phyloP scores from a whole-genome alignment of 345 rosid species.

The Moricandia arvensis region DNA sequence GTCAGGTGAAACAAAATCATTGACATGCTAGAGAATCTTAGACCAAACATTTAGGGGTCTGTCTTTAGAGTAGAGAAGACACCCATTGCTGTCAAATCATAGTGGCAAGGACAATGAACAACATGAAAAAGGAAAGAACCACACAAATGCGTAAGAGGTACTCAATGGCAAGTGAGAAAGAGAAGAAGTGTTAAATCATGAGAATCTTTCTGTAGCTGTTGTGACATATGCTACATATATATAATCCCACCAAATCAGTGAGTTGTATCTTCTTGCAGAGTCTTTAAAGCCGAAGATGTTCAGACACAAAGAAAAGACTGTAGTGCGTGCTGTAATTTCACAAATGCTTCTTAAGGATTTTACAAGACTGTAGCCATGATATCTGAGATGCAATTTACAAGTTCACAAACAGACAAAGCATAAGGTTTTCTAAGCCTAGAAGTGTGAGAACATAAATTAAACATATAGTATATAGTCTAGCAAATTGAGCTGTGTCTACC shows the following conservation, averaged over 20 bases:
- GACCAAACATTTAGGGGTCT: conserved; percentile 20
- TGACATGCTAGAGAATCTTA: conserved; percentile 29
- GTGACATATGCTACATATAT: conserved; percentile 14
- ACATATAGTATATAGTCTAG: not conserved
- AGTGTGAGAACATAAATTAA: not conserved
- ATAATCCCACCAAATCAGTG: conserved; percentile 4
- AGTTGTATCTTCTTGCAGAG: conserved; percentile 20
- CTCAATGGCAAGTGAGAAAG: conserved; percentile 30
- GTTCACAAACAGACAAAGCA: not conserved
- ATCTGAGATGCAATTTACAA: not conserved
- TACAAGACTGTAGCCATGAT: not conserved
- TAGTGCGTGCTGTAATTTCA: not conserved
- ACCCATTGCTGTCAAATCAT: conserved; percentile 30
- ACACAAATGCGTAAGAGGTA: conserved; percentile 8
- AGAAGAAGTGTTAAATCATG: not conserved
- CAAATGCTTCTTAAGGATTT: not conserved
- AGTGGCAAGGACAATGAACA: conserved; percentile 22
- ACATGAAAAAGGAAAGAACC: conserved; percentile 10
- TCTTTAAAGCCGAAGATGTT: conserved; percentile 17
- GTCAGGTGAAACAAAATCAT: conserved; percentile 33
- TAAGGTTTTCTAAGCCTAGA: not conserved
- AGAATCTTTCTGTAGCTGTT: conserved; percentile 29
- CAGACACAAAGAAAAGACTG: not conserved
- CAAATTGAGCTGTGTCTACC: too few relatives aligned
- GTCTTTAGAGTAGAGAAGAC: conserved; percentile 16